Evolutionary conservation across 1,284 basidiomycete species (phyloP), one percentile per base, ranked within the genome.

Genomic region (Sporisorium iseilematis-ciliati): DNA sequence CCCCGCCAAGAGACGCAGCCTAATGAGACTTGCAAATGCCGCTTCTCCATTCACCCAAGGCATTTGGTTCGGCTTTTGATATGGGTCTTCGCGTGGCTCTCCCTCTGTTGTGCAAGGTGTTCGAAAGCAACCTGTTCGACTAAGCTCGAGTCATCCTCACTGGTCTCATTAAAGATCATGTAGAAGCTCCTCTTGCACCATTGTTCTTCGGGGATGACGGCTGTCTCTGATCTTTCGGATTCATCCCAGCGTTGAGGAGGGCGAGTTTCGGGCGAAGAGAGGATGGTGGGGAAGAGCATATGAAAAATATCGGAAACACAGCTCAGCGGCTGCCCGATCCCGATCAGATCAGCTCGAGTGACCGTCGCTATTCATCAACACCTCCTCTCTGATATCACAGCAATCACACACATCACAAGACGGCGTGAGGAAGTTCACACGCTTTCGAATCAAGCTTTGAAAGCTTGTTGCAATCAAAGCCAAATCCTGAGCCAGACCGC

Each of bases 1-100:
- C 42, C 43, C 43, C 25, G 43, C 43, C 46, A 49, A 49, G 46
- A 49, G 16, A 43, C 18, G n/a, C 42, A 43, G 29, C 5, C 29
- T n/a, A 25, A 23, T 23, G 18, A 16, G 53, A 38, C 53, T 54
- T 54, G 53, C 53, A 55, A 55, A 55, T 43, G 41, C 53, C 53
- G 53, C 26, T 41, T n/a, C 18, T 38, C 38, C 29, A 41, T 29
- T 52, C 25, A 49, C 29, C 18, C 12, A 25, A 49, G 51, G 51
- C 51, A 26, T 53, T 46, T 45, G 43, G 33, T 26, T 18, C 55
- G 55, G 43, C 35, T 26, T 57, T 26, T 48, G 55, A 14, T 56
- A 33, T 12, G 10, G 26, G 14, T 42, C 18, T 11, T 31, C 54
- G 21, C n/a, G 29, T 35, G 29, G 29, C 42, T 26, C 7, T 21